These are phyloP conservation scores for Torulaspora pretoriensis DNA, from an alignment of 1,139 yeast species.

Conservation along the genomic window DNA sequence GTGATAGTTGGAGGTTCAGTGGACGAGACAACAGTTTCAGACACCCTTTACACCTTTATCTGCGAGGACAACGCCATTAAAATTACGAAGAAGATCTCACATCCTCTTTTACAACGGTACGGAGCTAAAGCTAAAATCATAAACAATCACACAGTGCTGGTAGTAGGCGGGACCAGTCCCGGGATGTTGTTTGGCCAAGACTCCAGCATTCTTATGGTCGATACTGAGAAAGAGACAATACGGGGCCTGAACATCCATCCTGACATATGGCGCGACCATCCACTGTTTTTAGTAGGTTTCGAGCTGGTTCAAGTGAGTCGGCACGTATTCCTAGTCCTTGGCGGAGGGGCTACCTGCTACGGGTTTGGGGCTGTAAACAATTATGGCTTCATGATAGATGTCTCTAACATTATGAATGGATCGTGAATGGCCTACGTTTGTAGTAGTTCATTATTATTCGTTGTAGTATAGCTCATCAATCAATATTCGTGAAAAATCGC, in stretches of 20 bases:
- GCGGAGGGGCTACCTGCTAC: slow-evolving; percentile 83
- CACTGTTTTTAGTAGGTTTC: slow-evolving; percentile 55
- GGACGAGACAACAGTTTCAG: slow-evolving; percentile 27
- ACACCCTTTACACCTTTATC: slow-evolving; percentile 23
- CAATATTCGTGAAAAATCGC: neutral
- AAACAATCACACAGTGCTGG: slow-evolving; percentile 37
- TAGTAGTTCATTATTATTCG: neutral
- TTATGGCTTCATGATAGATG: slow-evolving; percentile 21
- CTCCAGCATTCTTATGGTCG: slow-evolving; percentile 41
- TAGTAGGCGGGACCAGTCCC: slow-evolving; percentile 62
- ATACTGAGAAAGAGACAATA: slow-evolving; percentile 29
- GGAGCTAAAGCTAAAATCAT: slow-evolving; percentile 42
- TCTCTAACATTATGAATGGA: neutral
- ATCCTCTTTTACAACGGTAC: slow-evolving; percentile 42
- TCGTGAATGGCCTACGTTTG: neutral
- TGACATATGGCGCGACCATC: slow-evolving; percentile 38
- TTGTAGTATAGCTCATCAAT: no score
- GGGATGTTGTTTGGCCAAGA: slow-evolving; percentile 39
- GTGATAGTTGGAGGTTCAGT: slow-evolving; percentile 25
- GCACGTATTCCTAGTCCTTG: slow-evolving; percentile 40
- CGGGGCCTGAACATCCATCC: slow-evolving; percentile 36
- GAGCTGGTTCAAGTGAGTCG: slow-evolving; percentile 37
- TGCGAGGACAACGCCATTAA: slow-evolving; percentile 6
- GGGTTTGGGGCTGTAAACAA: slow-evolving; percentile 77
- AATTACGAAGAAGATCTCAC: slow-evolving; percentile 7